Base-by-base conservation (phyloP, 495 filamentous ascomycete genomes). In the Xylaria intraflava region DNA sequence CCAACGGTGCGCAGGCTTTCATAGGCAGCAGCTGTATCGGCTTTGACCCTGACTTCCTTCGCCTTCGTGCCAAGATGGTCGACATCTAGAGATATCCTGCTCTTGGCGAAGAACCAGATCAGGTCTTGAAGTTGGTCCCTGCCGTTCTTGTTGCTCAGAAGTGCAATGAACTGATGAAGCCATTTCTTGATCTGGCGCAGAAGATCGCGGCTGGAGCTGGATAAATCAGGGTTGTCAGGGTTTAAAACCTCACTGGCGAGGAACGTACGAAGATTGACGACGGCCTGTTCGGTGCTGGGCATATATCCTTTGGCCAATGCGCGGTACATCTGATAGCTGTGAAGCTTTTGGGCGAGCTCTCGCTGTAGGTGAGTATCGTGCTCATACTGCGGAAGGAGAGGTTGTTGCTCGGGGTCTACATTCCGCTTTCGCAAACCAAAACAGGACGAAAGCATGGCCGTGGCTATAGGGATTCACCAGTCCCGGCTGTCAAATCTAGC, bases 91-190 rank as follows among this genome's bases (percentile, higher is more conserved):
- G 79, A 78, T 24, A 90, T 72, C 24, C 78, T 78, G 16, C 88
- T 83, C 61, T 85, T 86, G 48, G 84, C 69, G 47, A 94, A 68
- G 60, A 81, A 90, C 90, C 91, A 97, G 42, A 95, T 73, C 55
- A 96, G 87, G 55, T 96, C 88, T 68, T 97, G 92, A 36, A 96
- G 77, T 61, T 93, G 83, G 69, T 96, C 90, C n/a, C 80, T 60
- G 52, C 73, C 68, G 65, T 96, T 96, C 77, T 96, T 97, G 54
- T 88, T 75, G 50, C 78, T 74, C 22, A 96, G 63, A 12, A 94
- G 69, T 29, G 88, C 82, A 57, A 94, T 90, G 59, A 94, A 81
- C 44, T 86, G 70, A 46, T 79, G 76, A 2, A 95, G 72, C 77
- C 80, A 88, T 57, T 85, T 77, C 62, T 86, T 85, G 36, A 75